Evolutionary conservation across 768 basidiomycete genomes (phyloP), one percentile per base, ranked within the genome.

Genomic region (Russula foetens): DNA sequence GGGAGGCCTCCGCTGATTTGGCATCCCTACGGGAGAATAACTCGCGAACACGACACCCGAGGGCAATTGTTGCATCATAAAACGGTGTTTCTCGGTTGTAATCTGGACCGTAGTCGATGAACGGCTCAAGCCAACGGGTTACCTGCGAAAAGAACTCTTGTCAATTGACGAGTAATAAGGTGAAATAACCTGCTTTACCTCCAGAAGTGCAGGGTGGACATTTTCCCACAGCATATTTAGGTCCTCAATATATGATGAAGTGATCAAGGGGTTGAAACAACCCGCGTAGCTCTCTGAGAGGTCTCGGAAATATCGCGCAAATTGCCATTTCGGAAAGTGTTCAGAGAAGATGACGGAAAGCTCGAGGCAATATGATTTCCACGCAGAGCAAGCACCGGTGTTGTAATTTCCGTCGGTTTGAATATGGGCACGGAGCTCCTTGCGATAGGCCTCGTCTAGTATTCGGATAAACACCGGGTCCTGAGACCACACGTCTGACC

Each of bases 71-170:
- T 4, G 61, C 61, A 31, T 62, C 61, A 38, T 53, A 47, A n/a
- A 62, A 12, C 12, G 61, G 61, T 17, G 33, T 14, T 12, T 4
- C 4, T 21, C 61, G 56, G 44, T 41, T 24, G 29, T 23, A 59
- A 41, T 59, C 61, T 4, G 61, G 61, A 5, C 56, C 61, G 23
- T 62, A 62, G 23, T 62, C 51, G 28, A 62, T 45, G 43, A 53
- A 58, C 1, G 61, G 61, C 12, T 62, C 61, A 21, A 62, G n/a
- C 61, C 61, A 62, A 12, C 57, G 50, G 28, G 61, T 53, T 12
- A 61, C 56, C 60, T 61, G 26, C 8, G 14, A 12, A 35, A 35
- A 35, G 35, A 35, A 12, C 2, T 11, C 35, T 33, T 33, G 14
- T 50, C 46, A 45, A 21, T 19, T 6, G 31, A 23, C 9, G 21